phyloP scores from a whole-genome alignment of 768 basidiomycete species.

The Tephrocybe sp. region DNA sequence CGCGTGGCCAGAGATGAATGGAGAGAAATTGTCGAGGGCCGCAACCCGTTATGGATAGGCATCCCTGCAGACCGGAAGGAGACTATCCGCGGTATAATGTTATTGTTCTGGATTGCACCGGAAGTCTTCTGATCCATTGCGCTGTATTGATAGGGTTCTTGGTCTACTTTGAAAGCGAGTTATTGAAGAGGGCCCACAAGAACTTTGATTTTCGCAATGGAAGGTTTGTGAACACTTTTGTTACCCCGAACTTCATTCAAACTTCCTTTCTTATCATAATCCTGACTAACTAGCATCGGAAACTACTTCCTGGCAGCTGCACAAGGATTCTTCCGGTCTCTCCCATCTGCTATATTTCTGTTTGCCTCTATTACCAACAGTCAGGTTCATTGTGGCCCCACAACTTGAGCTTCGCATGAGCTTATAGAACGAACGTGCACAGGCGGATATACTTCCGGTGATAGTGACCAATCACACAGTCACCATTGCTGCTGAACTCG shows the following conservation, averaged over 20 bases:
- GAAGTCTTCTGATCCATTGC: not conserved
- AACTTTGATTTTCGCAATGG: constrained; percentile 93
- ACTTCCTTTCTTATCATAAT: constrained; percentile 1
- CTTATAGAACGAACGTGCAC: constrained; percentile 21
- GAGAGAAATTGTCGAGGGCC: constrained; percentile 90
- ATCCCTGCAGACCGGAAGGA: constrained; percentile 92
- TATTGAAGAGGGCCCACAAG: constrained; percentile 88
- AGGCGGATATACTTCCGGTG: constrained; percentile 84
- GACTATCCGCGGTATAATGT: constrained; percentile 71
- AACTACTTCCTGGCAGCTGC: constrained; percentile 92
- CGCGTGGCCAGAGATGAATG: constrained; percentile 85
- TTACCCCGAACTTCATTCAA: too few species aligned
- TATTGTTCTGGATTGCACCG: not conserved
- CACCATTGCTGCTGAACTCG: constrained; percentile 90
- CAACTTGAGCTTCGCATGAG: constrained; percentile 12
- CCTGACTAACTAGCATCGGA: constrained; percentile 56
- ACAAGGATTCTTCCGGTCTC: constrained; percentile 85
- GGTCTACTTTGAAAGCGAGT: constrained; percentile 88
- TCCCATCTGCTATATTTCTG: constrained; percentile 92
- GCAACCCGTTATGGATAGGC: constrained; percentile 75
- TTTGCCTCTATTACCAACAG: constrained; percentile 91
- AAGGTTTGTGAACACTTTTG: constrained; percentile 46
- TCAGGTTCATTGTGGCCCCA: constrained; percentile 34
- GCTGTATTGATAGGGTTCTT: constrained; percentile 70
- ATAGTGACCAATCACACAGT: constrained; percentile 94